Evolutionary conservation across 148 eudicot genomes (phyloP), one percentile per base, ranked within the genome.

Genomic region (Chenopodium berlandieri): DNA sequence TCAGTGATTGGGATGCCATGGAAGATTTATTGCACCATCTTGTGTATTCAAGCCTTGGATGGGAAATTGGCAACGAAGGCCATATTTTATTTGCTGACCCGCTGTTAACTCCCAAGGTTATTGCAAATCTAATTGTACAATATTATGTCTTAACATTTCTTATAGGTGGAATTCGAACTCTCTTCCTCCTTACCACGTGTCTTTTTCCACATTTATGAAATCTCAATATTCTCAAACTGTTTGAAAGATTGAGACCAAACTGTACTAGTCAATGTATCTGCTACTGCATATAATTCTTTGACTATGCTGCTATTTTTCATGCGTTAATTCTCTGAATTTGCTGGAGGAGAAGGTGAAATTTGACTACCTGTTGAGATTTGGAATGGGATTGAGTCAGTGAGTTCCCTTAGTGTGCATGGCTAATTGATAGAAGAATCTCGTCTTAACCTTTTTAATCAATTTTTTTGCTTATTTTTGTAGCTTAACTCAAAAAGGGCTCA

Each of bases 51-150:
- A 90, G 91, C 75, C 91, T 97, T 80, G 99, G 98, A 56, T 97
- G 99, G 99, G 99, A 97, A 83, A 89, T 94, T 23, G 99, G 99
- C 63, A 94, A 94, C 81, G 99, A 97, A 88, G 94, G 99, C 25
- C 97, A 97, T 56, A 97, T 97, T 79, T 83, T 97, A 80, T 97
- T 97, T 81, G 91, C 99, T 11, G 99, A 97, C 78, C 99, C 99
- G 58, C 97, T 97, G 50, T 86, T 90, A 52, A 97, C 93, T 80
- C 99, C 99, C 19, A 97, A 97, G 99, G 99, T 95, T 70, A 54
- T 73, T 74, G 31, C 78, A 40, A 68, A n/a, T 78, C 72, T 62
- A 73, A 77, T 71, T 83, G 9, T 63, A 40, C 44, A 4, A 40
- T 5, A 63, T 50, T 25, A 66, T 44, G 64, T n/a, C 50, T 58